Percentiles rank a stretch among this genome's conserved stretches.
phyloP scores from a whole-genome alignment of 2,329 filamentous ascomycete genomes.

The Stemphylium vesicarium region DNA sequence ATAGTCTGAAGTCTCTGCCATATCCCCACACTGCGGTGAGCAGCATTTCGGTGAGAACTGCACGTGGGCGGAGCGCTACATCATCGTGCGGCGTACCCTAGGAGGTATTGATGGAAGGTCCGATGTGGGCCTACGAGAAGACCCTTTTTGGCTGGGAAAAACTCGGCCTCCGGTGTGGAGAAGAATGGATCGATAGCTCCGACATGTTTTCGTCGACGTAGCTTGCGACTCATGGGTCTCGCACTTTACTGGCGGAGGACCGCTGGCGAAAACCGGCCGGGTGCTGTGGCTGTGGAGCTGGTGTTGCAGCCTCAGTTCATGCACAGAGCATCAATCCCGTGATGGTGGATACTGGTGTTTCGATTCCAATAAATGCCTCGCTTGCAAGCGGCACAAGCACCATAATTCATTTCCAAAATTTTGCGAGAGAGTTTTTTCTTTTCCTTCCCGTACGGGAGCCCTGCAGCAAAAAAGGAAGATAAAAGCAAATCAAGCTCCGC shows the following conservation, averaged over 20 bases:
- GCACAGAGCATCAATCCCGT: neutral
- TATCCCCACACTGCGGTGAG: constrained; percentile 2
- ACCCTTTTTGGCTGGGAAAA: constrained; percentile 2
- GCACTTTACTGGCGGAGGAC: neutral
- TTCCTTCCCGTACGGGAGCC: neutral
- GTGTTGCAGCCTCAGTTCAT: constrained; percentile 12
- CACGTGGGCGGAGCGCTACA: constrained; percentile 9
- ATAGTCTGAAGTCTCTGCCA: constrained; percentile 9
- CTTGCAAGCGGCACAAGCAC: neutral
- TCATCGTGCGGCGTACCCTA: constrained; percentile 10
- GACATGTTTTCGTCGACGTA: constrained; percentile 7
- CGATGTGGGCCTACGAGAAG: constrained; percentile 1
- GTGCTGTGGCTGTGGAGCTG: constrained; percentile 17
- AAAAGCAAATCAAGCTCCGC: neutral
- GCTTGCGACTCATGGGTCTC: constrained; percentile 2
- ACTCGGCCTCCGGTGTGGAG: constrained; percentile 6
- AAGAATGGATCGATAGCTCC: neutral
- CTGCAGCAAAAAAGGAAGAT: neutral
- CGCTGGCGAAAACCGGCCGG: constrained; percentile 16
- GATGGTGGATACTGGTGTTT: neutral
- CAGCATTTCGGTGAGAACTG: constrained; percentile 1
- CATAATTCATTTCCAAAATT: neutral
- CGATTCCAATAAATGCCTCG: neutral
- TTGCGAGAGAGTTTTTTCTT: neutral
- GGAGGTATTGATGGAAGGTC: constrained; percentile 1